Conservation (phyloP, 2,329 filamentous ascomycete species). For the Tolypocladium guangdongense region DNA sequence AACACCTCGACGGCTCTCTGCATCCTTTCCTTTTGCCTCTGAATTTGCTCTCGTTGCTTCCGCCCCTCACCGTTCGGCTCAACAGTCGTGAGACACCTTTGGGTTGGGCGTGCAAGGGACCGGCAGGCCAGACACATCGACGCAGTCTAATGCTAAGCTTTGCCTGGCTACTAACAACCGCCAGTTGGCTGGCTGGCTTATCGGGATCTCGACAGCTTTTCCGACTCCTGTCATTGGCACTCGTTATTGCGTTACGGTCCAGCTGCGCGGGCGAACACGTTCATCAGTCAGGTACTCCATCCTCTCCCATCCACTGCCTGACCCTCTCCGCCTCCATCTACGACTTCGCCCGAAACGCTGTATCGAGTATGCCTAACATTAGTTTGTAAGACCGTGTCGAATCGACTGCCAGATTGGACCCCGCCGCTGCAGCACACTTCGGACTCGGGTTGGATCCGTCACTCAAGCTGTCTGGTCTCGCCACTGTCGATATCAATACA, state of each 20-base stretch:
- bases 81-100: conserved; percentile 1
- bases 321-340: background rate
- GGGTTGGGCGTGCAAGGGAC: conserved; percentile 1
- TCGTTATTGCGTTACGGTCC: background rate
- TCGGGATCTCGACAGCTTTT: background rate
- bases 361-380: background rate
- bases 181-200: background rate
- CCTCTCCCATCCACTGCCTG: background rate
- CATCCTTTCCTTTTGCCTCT: conserved; percentile 2
- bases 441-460: background rate
- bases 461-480: background rate
- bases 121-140: background rate
- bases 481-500: background rate
- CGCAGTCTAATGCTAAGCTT: background rate
- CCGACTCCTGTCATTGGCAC: background rate
- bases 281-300: background rate
- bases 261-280: background rate
- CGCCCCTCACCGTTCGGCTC: background rate
- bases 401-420: background rate
- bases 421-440: background rate
- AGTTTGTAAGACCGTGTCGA: background rate
- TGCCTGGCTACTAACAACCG: background rate
- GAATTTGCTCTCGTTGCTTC: background rate
- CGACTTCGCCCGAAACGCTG: background rate
- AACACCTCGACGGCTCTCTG: conserved; percentile 2